Evolutionary conservation across 257 asterid species (phyloP).

Genomic region (Solanum gandarillasii): DNA sequence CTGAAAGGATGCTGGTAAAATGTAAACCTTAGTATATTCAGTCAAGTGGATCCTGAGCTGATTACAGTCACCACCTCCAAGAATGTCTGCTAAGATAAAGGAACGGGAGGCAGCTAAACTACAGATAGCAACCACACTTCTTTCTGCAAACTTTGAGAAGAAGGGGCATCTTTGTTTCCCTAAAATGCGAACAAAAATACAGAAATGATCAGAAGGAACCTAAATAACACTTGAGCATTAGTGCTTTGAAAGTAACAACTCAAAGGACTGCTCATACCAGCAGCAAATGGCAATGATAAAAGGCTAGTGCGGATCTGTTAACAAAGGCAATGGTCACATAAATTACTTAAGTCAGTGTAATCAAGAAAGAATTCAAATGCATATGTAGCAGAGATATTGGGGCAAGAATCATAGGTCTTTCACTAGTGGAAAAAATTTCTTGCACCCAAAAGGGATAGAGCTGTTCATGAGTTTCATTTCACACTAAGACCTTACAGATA

Average conservation of each 20-base stretch:
- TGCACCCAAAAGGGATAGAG: background rate
- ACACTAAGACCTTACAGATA: background rate
- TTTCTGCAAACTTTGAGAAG: conserved; percentile 47
- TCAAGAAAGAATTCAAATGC: background rate
- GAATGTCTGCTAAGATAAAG: conserved; percentile 13
- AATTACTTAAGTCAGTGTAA: background rate
- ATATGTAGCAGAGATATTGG: background rate
- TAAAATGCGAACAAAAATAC: conserved; percentile 7
- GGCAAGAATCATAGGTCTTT: background rate
- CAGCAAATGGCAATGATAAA: conserved; percentile 65
- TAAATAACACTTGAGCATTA: background rate
- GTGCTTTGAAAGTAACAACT: background rate
- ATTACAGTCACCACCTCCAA: conserved; percentile 22
- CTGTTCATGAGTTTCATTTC: background rate
- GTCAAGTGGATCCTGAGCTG: conserved; percentile 54
- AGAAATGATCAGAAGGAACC: background rate
- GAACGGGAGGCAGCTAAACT: conserved; percentile 23
- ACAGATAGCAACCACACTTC: conserved; percentile 32
- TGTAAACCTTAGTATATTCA: conserved; percentile 53
- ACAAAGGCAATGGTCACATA: conserved; percentile 10
- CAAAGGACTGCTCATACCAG: conserved; percentile 39
- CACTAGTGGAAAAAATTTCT: background rate
- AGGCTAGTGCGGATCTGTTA: conserved; percentile 51
- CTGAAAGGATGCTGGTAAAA: background rate
- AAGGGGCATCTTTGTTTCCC: conserved; percentile 55